A percentile compares a stretch with the other conserved stretches of the same genome.
Evolutionary conservation across 306 rosid genomes (phyloP).

Genomic region (Amphicarpaea edgeworthii): DNA sequence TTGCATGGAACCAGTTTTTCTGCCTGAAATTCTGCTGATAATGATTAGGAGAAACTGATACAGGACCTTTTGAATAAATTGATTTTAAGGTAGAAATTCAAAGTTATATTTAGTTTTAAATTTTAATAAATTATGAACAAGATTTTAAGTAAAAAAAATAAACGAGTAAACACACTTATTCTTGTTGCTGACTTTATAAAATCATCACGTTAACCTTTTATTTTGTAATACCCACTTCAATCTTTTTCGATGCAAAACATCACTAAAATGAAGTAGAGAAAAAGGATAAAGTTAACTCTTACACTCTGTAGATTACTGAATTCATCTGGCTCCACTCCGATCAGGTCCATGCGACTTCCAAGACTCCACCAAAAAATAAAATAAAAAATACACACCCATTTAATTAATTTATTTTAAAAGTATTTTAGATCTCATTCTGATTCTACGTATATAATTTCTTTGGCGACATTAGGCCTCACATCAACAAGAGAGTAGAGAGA

Average conservation of each 20-base stretch:
- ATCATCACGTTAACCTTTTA: not conserved
- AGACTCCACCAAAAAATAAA: not conserved
- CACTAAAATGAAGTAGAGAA: not conserved
- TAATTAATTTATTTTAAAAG: not conserved
- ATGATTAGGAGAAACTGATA: not conserved
- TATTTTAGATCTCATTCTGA: not conserved
- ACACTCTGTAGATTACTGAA: no score
- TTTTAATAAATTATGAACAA: not conserved
- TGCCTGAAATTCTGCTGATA: conserved; percentile 44
- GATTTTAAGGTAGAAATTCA: not conserved
- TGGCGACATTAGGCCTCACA: conserved; percentile 4
- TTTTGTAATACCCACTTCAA: not conserved
- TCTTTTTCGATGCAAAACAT: not conserved
- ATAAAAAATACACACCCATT: not conserved
- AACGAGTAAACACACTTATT: not conserved
- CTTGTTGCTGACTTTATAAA: not conserved
- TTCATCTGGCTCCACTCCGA: not conserved
- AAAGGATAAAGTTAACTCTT: not conserved
- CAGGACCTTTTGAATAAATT: not conserved
- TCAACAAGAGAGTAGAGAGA: conserved; percentile 19
- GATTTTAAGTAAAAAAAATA: not conserved
- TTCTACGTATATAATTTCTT: conserved; percentile 23
- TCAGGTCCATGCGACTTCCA: not conserved
- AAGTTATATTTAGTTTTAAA: not conserved
- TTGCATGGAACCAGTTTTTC: conserved; percentile 40